Base-by-base conservation (phyloP, 176 grass and related monocot species). In the Triticum turgidum region DNA sequence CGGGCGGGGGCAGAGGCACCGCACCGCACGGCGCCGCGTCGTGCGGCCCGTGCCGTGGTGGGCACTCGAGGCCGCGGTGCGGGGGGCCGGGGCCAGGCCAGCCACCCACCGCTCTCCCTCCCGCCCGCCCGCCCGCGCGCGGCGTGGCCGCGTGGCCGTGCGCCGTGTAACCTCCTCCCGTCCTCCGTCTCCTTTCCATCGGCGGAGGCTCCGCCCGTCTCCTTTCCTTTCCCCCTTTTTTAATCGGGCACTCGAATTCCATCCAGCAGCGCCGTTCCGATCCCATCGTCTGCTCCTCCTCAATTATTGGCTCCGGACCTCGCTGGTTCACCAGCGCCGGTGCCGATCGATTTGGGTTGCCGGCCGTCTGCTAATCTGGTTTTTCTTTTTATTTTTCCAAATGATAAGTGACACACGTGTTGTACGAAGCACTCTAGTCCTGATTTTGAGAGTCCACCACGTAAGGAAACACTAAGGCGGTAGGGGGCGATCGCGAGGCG, bases 91-190 rank as follows among this genome's bases (percentile, higher is more conserved):
- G 73, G 70, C 42, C 52, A 79, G 21, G 34, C 27, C 65, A 32
- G 47, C 44, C 73, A 76, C 73, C 78, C 58, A 80, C 59, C 65
- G 85, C 76, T 69, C 49, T 18, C 78, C 77, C 9, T 18, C 49
- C 4, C 47, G 3, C 17, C 15, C 52, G 7, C 52, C 52, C 14
- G 17, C 54, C 20, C 54, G 54, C 54, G 78, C 78, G 79, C 71
- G 71, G 37, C 72, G 41, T 29, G 73, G 84, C 42, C 79, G 79
- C 88, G 84, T 78, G 79, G 88, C 64, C 62, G 52, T 7, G 59
- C 58, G 87, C 82, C 87, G 87, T 89, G 88, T 89, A 84, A 58
- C 76, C 71, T n/a, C n/a, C n/a, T n/a, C n/a, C n/a, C n/a, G n/a
- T 25, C 35, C 59, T 10, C 34, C 77, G 4, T 1, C 75, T 56